Evolutionary conservation across 2,329 filamentous ascomycete species (phyloP), one percentile per base, ranked within the genome.

Genomic region (Talaromyces sp.): DNA sequence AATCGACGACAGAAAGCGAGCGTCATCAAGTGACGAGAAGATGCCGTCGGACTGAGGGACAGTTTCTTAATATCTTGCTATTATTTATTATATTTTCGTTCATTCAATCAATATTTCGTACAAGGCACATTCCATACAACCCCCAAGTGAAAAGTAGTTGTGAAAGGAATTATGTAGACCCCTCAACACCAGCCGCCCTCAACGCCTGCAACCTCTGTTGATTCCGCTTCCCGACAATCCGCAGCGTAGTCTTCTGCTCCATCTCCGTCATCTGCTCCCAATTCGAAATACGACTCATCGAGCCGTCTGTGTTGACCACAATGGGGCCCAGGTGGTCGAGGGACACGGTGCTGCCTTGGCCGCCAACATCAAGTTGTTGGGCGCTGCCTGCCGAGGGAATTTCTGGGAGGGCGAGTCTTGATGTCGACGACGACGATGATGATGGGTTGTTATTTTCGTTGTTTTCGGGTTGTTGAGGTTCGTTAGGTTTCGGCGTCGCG

Each of bases 251-350:
- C 71, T 84, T 76, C 72, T 80, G 82, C 79, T 92, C 89, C 6
- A 86, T 81, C 30, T 86, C 85, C 2, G 84, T 83, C 89, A 92
- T 91, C 65, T 87, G 78, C 8, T 78, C 80, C 89, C 89, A 93
- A 73, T 93, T 92, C 40, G 82, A 76, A 68, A 93, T 89, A 36
- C 89, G 83, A 61, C 86, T 87, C 67, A 92, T 74, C 8, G 87
- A 87, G 23, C 90, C 90, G 73, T 93, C 88, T 64, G 81, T 78
- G 72, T 91, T 89, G 60, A 92, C 86, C 1, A 93, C 89, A 68
- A 92, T 80, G 1, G 90, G 90, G 0, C 90, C 89, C 28, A 92
- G 78, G 64, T 85, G 82, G 69, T 91, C 88, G 8, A 92, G 82
- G 56, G 82, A 84, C 51, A 89, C 80, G 14, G 75, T 69, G 9